Evolutionary conservation across 2,329 filamentous ascomycete species (phyloP), one percentile per base, ranked within the genome.

Genomic region (Aspergillus phoenicis): DNA sequence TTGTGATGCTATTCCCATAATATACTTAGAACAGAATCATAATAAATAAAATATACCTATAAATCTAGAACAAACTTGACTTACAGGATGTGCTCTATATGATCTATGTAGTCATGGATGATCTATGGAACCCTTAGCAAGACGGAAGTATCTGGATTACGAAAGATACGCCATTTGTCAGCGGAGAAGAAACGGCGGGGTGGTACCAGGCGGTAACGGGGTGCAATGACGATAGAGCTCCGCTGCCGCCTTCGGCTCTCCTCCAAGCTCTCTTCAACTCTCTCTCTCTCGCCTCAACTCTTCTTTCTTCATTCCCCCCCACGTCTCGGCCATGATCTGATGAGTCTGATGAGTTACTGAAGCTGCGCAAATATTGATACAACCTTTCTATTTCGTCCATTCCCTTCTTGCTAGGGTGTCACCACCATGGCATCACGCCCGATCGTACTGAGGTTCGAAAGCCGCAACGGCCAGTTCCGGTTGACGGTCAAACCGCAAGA

Each of bases 381-480:
- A 26, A 47, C 15, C 8, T 26, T 24, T 5, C 15, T 24, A 11
- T 8, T 5, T 8, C 11, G 17, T 43, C 48, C n/a, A 49, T 38
- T n/a, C n/a, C 17, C n/a, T 15, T 17, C 36, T 28, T 36, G 3
- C 28, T 26, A 6, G 8, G n/a, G 49, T 36, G 22, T 48, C 17
- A 30, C 48, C 63, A 66, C 51, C 39, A 80, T 79, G 77, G 68
- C 76, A 24, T 68, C 77, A 52, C 68, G 73, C 73, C 80, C 73
- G 66, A 97, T 97, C 87, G 84, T 97, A 72, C 83, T 97, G 59
- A 87, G 93, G 77, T 91, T 97, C 69, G 89, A 93, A 71, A 93
- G 93, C 75, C 92, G 91, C 66, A 93, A 97, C 81, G 95, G 95
- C 81, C 95, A 95, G 83, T 89, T 93, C 78, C 90, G 95, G 69